Base-by-base conservation (phyloP, 495 filamentous ascomycete species). In the Hyaloscypha hepaticicola region DNA sequence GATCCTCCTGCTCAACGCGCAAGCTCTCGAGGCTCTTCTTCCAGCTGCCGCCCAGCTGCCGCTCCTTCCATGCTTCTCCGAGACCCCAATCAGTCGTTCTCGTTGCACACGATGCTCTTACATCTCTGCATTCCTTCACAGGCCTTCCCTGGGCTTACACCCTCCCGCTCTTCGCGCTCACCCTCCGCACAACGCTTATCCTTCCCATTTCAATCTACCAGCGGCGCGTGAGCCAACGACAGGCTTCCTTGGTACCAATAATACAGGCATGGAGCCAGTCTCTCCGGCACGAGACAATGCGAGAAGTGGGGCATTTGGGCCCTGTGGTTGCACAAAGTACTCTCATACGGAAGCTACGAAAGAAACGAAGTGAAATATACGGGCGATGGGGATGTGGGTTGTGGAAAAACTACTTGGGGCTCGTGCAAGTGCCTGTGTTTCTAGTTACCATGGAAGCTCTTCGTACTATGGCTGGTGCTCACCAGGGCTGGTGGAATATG, bases 121-220 rank as follows among this genome's bases (percentile, higher is more conserved):
- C 86, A n/a, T 69, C 75, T 50, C 69, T 93, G 2, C 92, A 95
- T 72, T 68, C 71, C 31, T 16, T 77, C 67, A 84, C 83, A 27
- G 77, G 79, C 52, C 80, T 89, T 3, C 84, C 91, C 65, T 96
- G 92, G 92, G 85, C 74, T 55, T 69, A 83, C 9, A 82, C 85
- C 27, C 83, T 96, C 59, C 92, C 92, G 0, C 78, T 90, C 60
- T 79, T 89, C 0, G 89, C 91, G 1, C 59, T 92, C 3, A 41
- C 83, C 53, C 76, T 94, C 55, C 87, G 87, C 60, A 77, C 81
- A 31, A 57, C 77, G 33, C 71, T 88, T 68, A 84, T 86, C 49
- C 70, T 88, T 3, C 90, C 90, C 0, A 64, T 89, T 3, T 75
- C 81, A 22, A 67, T 86, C 48, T 91, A 85, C 72, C 74, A 76